These are phyloP conservation scores for Pythium myriotylum DNA, from an alignment of 352 stramenopile species.

Conservation along the genomic window DNA sequence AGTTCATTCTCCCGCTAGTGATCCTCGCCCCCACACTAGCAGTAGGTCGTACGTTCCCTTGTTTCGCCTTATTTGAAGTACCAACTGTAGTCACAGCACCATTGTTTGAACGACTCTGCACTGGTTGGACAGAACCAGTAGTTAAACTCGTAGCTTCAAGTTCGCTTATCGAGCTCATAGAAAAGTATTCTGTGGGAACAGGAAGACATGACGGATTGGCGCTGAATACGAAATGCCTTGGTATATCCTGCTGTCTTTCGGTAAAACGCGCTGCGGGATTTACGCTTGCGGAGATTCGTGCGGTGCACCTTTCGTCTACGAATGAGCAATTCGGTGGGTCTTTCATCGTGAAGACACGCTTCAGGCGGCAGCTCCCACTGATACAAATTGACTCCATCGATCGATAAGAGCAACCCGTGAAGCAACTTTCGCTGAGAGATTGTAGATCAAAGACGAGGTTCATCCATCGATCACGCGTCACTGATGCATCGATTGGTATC, in stretches of 20 bases:
- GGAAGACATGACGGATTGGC: conserved; percentile 29
- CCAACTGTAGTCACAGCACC: too few relatives aligned
- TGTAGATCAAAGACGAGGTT: conserved; percentile 81
- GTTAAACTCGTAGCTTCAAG: too few relatives aligned
- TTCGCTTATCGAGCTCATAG: background rate
- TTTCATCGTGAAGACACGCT: conserved; percentile 88
- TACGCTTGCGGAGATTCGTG: too few relatives aligned
- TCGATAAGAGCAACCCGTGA: conserved; percentile 54
- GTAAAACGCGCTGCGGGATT: too few relatives aligned
- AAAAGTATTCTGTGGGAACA: conserved; percentile 67
- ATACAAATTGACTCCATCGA: conserved; percentile 82
- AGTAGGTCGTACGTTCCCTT: too few relatives aligned
- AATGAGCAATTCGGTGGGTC: conserved; percentile 47
- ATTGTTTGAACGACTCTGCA: too few relatives aligned
- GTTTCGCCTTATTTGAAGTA: too few relatives aligned
- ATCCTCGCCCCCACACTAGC: too few relatives aligned
- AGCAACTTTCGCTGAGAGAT: conserved; percentile 58
- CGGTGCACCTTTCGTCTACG: conserved; percentile 19
- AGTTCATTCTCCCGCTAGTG: too few relatives aligned
- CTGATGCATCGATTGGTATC: conserved; percentile 47
- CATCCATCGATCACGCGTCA: conserved; percentile 75
- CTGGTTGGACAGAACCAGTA: too few relatives aligned
- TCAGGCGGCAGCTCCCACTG: conserved; percentile 70
- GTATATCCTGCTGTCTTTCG: conserved; percentile 61
- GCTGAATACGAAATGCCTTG: conserved; percentile 66